Evolutionary conservation across 169 alveolate species (phyloP).

Genomic region (Plasmodium gallinaceum): DNA sequence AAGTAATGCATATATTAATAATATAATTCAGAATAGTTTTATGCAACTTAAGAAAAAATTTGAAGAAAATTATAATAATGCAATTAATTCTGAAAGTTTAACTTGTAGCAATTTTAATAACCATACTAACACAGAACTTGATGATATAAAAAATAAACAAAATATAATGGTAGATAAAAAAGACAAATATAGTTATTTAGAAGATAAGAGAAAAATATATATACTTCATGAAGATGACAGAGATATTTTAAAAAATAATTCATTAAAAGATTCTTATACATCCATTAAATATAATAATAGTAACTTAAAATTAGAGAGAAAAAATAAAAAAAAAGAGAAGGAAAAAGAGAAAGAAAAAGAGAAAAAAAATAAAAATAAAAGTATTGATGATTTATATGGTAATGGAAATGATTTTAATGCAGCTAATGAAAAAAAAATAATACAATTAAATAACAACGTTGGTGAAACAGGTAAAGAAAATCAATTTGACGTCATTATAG

Average conservation of each 20-base stretch:
- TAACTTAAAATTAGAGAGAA: conserved; percentile 17
- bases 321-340: conserved; percentile 20
- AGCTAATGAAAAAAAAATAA: background rate
- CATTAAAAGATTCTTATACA: background rate
- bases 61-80: background rate
- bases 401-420: background rate
- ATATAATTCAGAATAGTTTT: conserved; percentile 31
- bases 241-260: background rate
- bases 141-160: background rate
- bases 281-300: background rate
- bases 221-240: conserved; percentile 12
- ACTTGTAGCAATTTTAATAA: background rate
- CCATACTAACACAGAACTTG: conserved; percentile 9
- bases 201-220: conserved; percentile 35
- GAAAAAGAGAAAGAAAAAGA: background rate
- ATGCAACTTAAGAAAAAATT: conserved; percentile 11
- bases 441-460: background rate
- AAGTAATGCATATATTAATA: conserved; percentile 29
- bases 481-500: background rate
- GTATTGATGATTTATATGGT: background rate
- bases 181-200: conserved; percentile 12
- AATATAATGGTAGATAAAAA: background rate
- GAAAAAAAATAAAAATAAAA: conserved; percentile 18
- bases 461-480: conserved; percentile 7
- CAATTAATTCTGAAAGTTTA: background rate